Percentiles rank a stretch among this genome's conserved stretches.
These are phyloP conservation scores for Jamesozyma piceae DNA, from an alignment of 805 yeast genomes.

Conservation along the genomic window DNA sequence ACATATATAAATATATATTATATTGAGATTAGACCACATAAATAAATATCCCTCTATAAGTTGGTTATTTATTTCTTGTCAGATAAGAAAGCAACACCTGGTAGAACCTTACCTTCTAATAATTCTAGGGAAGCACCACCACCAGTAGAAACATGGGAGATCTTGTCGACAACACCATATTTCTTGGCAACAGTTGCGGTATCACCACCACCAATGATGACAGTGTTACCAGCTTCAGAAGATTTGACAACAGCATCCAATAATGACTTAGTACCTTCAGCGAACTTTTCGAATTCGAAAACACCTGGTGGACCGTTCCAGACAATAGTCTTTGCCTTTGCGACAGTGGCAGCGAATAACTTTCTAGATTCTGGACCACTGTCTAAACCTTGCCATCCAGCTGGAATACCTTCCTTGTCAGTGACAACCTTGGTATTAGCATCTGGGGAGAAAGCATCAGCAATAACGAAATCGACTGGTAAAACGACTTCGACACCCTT, in stretches of 20 bases:
- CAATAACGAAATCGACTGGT: constrained; percentile 95
- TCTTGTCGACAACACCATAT: constrained; percentile 91
- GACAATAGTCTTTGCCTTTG: constrained; percentile 92
- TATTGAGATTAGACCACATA: neutral
- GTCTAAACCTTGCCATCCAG: constrained; percentile 93
- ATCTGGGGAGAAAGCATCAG: constrained; percentile 87
- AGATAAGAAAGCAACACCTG: constrained; percentile 94
- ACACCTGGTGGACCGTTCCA: constrained; percentile 99
- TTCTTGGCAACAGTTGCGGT: constrained; percentile 99
- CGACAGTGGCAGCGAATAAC: constrained; percentile 74
- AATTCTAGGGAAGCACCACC: constrained; percentile 99
- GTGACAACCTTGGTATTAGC: constrained; percentile 81
- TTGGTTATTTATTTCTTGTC: constrained; percentile 40
- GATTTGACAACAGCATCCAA: constrained; percentile 83
- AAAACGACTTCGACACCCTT: constrained; percentile 88
- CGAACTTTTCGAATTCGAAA: constrained; percentile 89
- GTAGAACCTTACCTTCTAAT: constrained; percentile 96
- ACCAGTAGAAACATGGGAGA: constrained; percentile 98
- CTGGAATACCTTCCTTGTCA: constrained; percentile 88
- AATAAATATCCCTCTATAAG: neutral
- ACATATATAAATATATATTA: neutral
- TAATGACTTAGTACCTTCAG: constrained; percentile 84
- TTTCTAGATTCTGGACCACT: constrained; percentile 84
- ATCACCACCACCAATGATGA: constrained; percentile 97
- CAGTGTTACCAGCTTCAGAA: constrained; percentile 83